These are phyloP conservation scores for Thalassiosira profunda DNA, from an alignment of 108 stramenopile species.

Conservation along the genomic window DNA sequence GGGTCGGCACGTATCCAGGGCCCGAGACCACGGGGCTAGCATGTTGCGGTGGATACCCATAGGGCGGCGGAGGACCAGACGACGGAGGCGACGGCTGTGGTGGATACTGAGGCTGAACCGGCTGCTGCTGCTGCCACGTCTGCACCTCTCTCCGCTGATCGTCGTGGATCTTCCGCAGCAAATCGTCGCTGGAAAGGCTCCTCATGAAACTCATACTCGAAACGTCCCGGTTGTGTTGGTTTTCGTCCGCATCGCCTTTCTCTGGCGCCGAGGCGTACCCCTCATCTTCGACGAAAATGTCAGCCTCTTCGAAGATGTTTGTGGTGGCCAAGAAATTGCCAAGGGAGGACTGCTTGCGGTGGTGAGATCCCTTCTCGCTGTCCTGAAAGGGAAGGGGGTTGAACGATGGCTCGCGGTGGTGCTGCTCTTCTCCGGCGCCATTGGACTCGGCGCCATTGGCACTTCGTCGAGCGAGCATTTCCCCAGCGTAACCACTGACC, in stretches of 20 bases:
- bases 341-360: slow-evolving; percentile 64
- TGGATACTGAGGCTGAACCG: slow-evolving; percentile 3
- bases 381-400: slow-evolving; percentile 3
- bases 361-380: slow-evolving; percentile 22
- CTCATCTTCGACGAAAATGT: slow-evolving; percentile 12
- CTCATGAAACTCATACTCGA: slow-evolving; percentile 63
- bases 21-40: slow-evolving; percentile 4
- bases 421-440: too few relatives aligned
- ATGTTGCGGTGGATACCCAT: slow-evolving; percentile 10
- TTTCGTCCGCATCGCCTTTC: slow-evolving; percentile 8
- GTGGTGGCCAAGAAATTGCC: slow-evolving; percentile 38
- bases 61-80: not conserved
- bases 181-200: slow-evolving; percentile 49
- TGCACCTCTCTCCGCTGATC: not conserved
- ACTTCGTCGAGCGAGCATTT: too few relatives aligned
- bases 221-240: slow-evolving; percentile 59
- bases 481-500: too few relatives aligned
- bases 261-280: slow-evolving; percentile 21
- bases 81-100: not conserved
- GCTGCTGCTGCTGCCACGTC: not conserved
- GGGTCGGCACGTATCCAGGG: not conserved
- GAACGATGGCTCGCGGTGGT: slow-evolving; percentile 1
- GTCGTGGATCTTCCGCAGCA: too few relatives aligned
- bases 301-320: slow-evolving; percentile 14
- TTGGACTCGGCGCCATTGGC: too few relatives aligned